Percentiles rank a stretch among this genome's conserved stretches.
These are phyloP conservation scores for Hordeum pubiflorum DNA, from an alignment of 202 grass and related monocot genomes.

Conservation along the genomic window DNA sequence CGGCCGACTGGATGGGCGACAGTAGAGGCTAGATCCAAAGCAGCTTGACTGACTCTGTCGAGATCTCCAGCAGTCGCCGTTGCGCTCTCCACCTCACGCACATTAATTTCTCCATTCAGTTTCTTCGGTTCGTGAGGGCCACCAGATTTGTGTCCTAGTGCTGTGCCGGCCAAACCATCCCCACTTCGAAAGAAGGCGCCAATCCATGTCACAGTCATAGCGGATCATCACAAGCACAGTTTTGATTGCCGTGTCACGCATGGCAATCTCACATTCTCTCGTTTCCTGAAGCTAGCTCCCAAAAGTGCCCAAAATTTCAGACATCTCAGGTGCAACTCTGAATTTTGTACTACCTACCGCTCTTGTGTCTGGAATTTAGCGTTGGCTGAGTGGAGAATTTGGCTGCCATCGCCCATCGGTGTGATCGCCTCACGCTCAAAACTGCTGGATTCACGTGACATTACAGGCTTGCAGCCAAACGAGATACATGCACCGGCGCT, in stretches of 20 bases:
- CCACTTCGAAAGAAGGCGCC: not conserved
- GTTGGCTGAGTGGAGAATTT: not conserved
- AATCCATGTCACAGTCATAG: not conserved
- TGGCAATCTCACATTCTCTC: not conserved
- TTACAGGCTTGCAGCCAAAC: not conserved
- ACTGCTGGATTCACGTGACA: not conserved
- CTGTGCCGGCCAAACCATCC: slow-evolving; percentile 10
- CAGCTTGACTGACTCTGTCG: not conserved
- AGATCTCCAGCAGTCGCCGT: not conserved
- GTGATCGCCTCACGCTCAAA: not conserved
- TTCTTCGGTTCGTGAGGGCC: not conserved
- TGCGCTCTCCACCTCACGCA: not conserved
- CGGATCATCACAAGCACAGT: not conserved
- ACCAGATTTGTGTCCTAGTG: slow-evolving; percentile 23
- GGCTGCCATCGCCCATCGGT: too few species aligned
- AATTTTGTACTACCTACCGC: not conserved
- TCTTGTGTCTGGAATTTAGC: too few species aligned
- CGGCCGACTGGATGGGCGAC: not conserved
- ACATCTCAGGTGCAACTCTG: not conserved
- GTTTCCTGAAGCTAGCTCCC: not conserved
- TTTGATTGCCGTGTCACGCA: slow-evolving; percentile 11
- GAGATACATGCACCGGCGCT: not conserved
- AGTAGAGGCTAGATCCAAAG: not conserved
- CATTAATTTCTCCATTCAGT: not conserved
- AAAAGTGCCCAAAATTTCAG: not conserved